Evolutionary conservation across 352 stramenopile species (phyloP).

Genomic region (Pythium rhizo-oryzae): DNA sequence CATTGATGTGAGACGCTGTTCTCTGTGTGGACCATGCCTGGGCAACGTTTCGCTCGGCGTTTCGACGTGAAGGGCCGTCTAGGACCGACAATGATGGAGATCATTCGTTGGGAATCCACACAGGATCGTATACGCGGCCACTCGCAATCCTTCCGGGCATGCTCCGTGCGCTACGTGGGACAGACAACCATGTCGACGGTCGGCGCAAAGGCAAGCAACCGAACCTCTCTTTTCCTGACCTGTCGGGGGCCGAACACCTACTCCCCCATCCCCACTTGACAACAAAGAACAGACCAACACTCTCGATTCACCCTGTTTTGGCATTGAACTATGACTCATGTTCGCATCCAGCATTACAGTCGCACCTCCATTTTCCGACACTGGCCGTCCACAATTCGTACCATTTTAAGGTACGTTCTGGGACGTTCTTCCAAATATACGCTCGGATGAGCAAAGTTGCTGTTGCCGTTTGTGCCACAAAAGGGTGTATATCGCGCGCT

Average conservation of each 20-base stretch:
- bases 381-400: neutral
- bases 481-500: neutral
- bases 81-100: no score
- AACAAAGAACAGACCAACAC: constrained; percentile 31
- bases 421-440: neutral
- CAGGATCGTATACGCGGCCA: no score
- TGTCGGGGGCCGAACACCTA: constrained; percentile 22
- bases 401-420: constrained; percentile 1
- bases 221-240: constrained; percentile 8
- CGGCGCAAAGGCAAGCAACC: constrained; percentile 22
- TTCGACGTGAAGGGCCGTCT: neutral
- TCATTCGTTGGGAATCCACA: neutral
- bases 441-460: constrained; percentile 4
- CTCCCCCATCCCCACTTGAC: constrained; percentile 19
- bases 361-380: no score
- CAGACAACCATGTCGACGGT: constrained; percentile 11
- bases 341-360: neutral
- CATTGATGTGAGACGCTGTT: neutral
- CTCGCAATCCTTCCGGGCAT: neutral
- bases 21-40: neutral
- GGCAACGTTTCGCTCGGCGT: no score
- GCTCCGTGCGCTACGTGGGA: neutral
- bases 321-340: neutral
- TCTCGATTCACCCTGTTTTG: constrained; percentile 23
- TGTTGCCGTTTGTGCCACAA: neutral